Evolutionary conservation across 306 rosid species (phyloP).

Genomic region (Cotoneaster glaucophyllus): DNA sequence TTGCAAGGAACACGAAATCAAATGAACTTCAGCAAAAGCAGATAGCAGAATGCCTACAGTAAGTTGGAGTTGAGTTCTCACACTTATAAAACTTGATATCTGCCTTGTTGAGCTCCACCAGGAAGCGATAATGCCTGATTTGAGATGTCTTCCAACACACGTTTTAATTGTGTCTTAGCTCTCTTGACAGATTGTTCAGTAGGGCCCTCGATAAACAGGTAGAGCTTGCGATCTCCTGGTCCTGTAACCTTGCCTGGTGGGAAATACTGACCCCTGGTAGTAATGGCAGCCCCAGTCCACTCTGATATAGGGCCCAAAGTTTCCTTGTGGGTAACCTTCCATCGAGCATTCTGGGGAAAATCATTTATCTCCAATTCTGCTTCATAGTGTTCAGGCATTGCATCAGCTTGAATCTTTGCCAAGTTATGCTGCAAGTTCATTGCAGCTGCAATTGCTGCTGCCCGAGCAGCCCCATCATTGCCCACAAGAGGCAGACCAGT

Average conservation of each 20-base stretch:
- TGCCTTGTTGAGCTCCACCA: slow-evolving; percentile 86
- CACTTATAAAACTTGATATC: slow-evolving; percentile 78
- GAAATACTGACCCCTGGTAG: slow-evolving; percentile 89
- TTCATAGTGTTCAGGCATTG: slow-evolving; percentile 88
- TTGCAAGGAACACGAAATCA: background rate
- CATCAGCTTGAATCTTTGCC: slow-evolving; percentile 76
- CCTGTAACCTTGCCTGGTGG: slow-evolving; percentile 78
- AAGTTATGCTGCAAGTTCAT: slow-evolving; percentile 84
- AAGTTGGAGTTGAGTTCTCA: slow-evolving; percentile 32
- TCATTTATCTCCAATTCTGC: slow-evolving; percentile 93
- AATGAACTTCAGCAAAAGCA: background rate
- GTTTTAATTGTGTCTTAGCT: slow-evolving; percentile 80
- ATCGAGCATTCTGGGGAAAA: slow-evolving; percentile 95
- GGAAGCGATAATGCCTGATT: slow-evolving; percentile 83
- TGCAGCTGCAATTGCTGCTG: slow-evolving; percentile 76
- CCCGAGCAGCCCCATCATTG: slow-evolving; percentile 74
- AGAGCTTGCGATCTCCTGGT: slow-evolving; percentile 88
- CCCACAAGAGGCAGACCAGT: slow-evolving; percentile 42
- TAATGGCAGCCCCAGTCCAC: slow-evolving; percentile 97
- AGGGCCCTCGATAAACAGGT: slow-evolving; percentile 92
- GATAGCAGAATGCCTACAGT: background rate
- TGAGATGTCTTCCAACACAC: slow-evolving; percentile 86
- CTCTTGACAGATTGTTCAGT: slow-evolving; percentile 84
- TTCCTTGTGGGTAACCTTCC: slow-evolving; percentile 98
- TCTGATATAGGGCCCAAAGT: slow-evolving; percentile 87